A percentile compares a stretch with the other conserved stretches of the same genome.
phyloP scores from a whole-genome alignment of 768 basidiomycete genomes.

The Termitomyces heimii region DNA sequence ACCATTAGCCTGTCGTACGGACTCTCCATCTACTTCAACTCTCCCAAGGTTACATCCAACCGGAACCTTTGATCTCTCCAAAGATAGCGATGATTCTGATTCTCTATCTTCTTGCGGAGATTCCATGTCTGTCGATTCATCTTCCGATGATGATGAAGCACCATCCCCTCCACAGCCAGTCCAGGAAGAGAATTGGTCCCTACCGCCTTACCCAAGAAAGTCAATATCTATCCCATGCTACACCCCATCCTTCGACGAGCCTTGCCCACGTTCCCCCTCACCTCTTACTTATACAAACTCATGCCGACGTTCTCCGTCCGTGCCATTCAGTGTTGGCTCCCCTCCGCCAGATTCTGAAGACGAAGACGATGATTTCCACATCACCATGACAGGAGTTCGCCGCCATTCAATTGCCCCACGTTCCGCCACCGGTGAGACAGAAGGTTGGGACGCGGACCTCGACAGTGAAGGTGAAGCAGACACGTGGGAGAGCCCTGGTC shows the following conservation, averaged over 20 bases:
- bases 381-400: conserved; percentile 36
- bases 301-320: conserved; percentile 53
- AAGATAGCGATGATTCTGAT: conserved; percentile 29
- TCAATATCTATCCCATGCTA: conserved; percentile 54
- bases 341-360: conserved; percentile 71
- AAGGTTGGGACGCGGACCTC: conserved; percentile 37
- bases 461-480: conserved; percentile 58
- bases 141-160: conserved; percentile 25
- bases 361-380: conserved; percentile 46
- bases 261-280: conserved; percentile 24
- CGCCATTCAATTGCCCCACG: conserved; percentile 23
- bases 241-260: conserved; percentile 36
- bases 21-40: conserved; percentile 15
- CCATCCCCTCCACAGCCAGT: conserved; percentile 11
- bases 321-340: conserved; percentile 51
- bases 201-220: conserved; percentile 52
- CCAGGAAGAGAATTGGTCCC: conserved; percentile 39
- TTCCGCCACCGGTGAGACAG: conserved; percentile 22
- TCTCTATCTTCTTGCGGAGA: conserved; percentile 30
- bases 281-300: conserved; percentile 18
- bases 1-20: conserved; percentile 29
- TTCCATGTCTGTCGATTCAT: conserved; percentile 38
- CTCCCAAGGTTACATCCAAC: conserved; percentile 16
- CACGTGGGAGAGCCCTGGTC: conserved; percentile 60
- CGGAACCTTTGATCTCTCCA: conserved; percentile 32